phyloP scores from a whole-genome alignment of 805 yeast genomes.

The Wickerhamomyces rabaulensis region DNA sequence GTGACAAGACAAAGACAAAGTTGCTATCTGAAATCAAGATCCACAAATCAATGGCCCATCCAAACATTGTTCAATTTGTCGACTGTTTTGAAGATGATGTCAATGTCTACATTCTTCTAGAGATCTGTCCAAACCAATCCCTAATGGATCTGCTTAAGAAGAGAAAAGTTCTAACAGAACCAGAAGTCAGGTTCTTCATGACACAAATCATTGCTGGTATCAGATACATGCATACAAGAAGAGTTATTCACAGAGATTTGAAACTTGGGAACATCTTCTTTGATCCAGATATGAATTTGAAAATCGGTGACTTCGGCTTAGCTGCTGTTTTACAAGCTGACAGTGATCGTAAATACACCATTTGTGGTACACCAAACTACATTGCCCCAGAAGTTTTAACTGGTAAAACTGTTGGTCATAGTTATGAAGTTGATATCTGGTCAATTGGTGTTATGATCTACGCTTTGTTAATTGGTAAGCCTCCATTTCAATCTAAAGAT shows the following conservation, averaged over 20 bases:
- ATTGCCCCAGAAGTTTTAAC: slow-evolving; percentile 97
- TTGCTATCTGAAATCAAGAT: slow-evolving; percentile 91
- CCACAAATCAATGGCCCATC: slow-evolving; percentile 84
- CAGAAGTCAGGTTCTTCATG: slow-evolving; percentile 86
- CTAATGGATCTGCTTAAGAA: slow-evolving; percentile 86
- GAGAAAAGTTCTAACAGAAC: slow-evolving; percentile 81
- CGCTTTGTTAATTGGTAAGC: slow-evolving; percentile 88
- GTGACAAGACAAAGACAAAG: slow-evolving; percentile 80
- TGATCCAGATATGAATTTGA: slow-evolving; percentile 89
- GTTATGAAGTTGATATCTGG: slow-evolving; percentile 96
- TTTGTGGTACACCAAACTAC: slow-evolving; percentile 98
- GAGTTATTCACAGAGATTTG: slow-evolving; percentile 93
- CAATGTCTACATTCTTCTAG: slow-evolving; percentile 89
- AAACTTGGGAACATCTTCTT: slow-evolving; percentile 94
- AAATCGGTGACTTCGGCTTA: slow-evolving; percentile 96
- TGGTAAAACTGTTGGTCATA: slow-evolving; percentile 83
- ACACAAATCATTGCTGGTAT: slow-evolving; percentile 94
- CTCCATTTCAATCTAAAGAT: slow-evolving; percentile 96
- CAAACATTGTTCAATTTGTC: slow-evolving; percentile 85
- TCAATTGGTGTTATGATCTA: slow-evolving; percentile 95
- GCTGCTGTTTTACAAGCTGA: slow-evolving; percentile 85
- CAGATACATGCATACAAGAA: slow-evolving; percentile 82
- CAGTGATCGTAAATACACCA: slow-evolving; percentile 79
- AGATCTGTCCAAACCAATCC: slow-evolving; percentile 92
- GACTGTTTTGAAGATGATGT: slow-evolving; percentile 97